Evolutionary conservation across 495 filamentous ascomycete species (phyloP).

Genomic region (Tuber borchii): DNA sequence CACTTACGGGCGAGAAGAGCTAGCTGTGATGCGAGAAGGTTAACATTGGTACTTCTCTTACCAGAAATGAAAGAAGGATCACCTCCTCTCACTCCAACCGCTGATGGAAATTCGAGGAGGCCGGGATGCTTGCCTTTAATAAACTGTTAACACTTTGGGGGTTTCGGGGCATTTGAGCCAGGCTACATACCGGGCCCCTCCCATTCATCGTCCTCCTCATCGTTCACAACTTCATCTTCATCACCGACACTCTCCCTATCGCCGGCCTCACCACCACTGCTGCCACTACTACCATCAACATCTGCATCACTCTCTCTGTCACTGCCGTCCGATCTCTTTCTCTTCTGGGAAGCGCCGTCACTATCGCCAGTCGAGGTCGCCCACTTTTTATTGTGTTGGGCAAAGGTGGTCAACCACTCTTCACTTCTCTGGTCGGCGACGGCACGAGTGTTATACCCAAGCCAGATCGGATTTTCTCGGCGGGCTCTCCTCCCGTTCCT

Average conservation of each 20-base stretch:
- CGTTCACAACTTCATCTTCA: background rate
- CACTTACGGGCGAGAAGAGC: background rate
- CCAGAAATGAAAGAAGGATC: conserved; percentile 4
- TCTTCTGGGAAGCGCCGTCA: conserved; percentile 39
- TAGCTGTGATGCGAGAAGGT: conserved; percentile 2
- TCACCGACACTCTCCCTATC: background rate
- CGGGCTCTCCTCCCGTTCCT: conserved; percentile 37
- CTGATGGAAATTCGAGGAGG: conserved; percentile 4
- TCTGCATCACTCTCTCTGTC: background rate
- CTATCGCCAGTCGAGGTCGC: conserved; percentile 46
- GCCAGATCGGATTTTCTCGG: conserved; percentile 75
- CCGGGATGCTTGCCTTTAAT: conserved; percentile 3
- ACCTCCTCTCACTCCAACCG: conserved; percentile 2
- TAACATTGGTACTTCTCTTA: conserved; percentile 4
- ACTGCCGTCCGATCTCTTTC: conserved; percentile 9
- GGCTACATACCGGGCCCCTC: conserved; percentile 1
- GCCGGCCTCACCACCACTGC: background rate
- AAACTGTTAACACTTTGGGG: background rate
- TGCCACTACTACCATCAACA: background rate
- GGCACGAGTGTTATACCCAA: conserved; percentile 81
- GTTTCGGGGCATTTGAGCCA: background rate
- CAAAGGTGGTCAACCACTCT: conserved; percentile 78
- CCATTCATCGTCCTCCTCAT: background rate
- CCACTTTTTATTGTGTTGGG: conserved; percentile 73
- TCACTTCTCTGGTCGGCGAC: conserved; percentile 84